Evolutionary conservation across 2,329 filamentous ascomycete genomes (phyloP).

Genomic region (Drechslera avenae): DNA sequence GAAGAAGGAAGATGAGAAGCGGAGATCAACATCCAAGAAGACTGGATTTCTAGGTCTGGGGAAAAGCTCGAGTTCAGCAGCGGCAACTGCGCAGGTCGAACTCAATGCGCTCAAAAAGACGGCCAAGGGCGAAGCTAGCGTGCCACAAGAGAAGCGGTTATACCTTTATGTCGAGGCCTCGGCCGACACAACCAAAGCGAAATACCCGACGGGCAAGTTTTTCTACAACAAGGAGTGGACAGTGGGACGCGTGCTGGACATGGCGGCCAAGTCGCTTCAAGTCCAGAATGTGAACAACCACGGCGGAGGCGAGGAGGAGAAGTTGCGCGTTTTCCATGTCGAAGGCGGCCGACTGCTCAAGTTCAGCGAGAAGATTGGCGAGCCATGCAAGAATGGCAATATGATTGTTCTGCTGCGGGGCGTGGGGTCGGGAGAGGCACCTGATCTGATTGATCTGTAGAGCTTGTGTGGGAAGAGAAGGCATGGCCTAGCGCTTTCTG

Average conservation of each 20-base stretch:
- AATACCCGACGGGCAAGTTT: conserved; percentile 69
- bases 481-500: background rate
- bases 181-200: conserved; percentile 80
- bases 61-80: conserved; percentile 34
- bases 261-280: conserved; percentile 76
- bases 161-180: conserved; percentile 92
- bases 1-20: conserved; percentile 71
- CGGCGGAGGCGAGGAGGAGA: conserved; percentile 74
- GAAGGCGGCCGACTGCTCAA: conserved; percentile 86
- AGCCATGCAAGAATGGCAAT: conserved; percentile 76
- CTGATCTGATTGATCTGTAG: conserved; percentile 68
- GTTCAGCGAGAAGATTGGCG: conserved; percentile 84
- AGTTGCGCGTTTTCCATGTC: conserved; percentile 88
- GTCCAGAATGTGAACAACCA: conserved; percentile 85
- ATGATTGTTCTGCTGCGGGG: conserved; percentile 88
- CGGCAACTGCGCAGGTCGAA: conserved; percentile 69
- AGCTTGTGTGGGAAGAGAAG: background rate
- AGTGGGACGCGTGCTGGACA: conserved; percentile 80
- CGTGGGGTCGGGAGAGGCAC: conserved; percentile 73
- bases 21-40: conserved; percentile 26
- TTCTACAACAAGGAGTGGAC: conserved; percentile 74
- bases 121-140: conserved; percentile 86
- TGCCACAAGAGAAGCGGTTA: conserved; percentile 81
- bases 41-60: conserved; percentile 32
- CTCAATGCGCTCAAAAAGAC: conserved; percentile 80